Base-by-base conservation (phyloP, 2,329 filamentous ascomycete genomes). In the Truncatella angustata region DNA sequence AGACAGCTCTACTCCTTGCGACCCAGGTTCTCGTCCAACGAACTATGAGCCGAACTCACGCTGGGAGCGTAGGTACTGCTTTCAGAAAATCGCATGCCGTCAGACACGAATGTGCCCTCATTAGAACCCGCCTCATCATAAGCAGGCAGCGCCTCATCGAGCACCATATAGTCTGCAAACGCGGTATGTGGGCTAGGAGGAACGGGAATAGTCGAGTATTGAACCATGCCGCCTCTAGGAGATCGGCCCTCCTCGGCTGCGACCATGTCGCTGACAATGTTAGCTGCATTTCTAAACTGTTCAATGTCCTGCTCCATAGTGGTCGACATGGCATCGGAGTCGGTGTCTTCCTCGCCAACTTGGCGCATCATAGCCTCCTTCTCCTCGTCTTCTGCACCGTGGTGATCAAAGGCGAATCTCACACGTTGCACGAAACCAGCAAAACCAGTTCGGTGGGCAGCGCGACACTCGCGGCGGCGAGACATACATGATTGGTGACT, bases 221-320 rank as follows among this genome's bases (percentile, higher is more conserved):
- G 49, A 18, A 20, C 24, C 30, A 51, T 59, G 39, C 55, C 53
- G 23, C 36, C 51, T 36, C 52, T 60, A 40, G 52, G 50, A 16
- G 40, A 44, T 40, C 63, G 63, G 18, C 67, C 70, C 55, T 76
- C 74, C 51, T 76, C 75, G 2, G 70, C 73, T 5, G 72, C 66
- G 20, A 79, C 69, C 48, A 80, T 67, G 36, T 73, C 71, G 36
- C 71, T 72, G 0, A 80, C 73, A 40, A 78, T 66, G 5, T 68
- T 67, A 5, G 75, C 75, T 2, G 72, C 76, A 47, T 70, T 69
- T 2, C 76, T 70, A 62, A 80, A 75, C 45, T 72, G 67, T 3
- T 74, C 71, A 56, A 80, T 71, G 59, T 79, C 76, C 58, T 78
- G 70, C 56, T 76, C 73, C 71, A 79, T 75, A 3, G 72, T 72